Percentiles rank a stretch among this genome's conserved stretches.
These are phyloP conservation scores for Aspergillus sparsus DNA, from an alignment of 495 filamentous ascomycete genomes.

Conservation along the genomic window DNA sequence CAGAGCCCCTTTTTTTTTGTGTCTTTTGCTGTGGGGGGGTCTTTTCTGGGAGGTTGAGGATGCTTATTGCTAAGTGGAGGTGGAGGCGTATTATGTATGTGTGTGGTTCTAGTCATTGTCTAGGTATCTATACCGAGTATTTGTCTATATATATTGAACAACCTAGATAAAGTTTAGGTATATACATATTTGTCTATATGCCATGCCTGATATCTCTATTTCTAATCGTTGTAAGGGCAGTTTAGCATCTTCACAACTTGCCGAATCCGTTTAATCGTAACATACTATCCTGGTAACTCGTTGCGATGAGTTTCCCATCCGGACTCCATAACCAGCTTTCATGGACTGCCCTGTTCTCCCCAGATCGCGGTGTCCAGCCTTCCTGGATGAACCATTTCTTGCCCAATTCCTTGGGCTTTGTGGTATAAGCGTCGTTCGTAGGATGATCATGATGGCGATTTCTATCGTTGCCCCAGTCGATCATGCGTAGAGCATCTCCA, in stretches of 20 bases:
- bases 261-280: conserved; percentile 30
- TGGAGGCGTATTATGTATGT: no score
- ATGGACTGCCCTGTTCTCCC: conserved; percentile 58
- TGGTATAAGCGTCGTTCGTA: no score
- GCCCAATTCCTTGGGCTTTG: conserved; percentile 23
- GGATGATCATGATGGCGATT: not conserved
- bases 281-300: conserved; percentile 65
- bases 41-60: no score
- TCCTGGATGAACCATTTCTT: conserved; percentile 72
- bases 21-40: no score
- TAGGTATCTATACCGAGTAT: no score
- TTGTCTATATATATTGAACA: no score
- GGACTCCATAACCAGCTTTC: conserved; percentile 66
- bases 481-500: conserved; percentile 42
- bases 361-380: conserved; percentile 56
- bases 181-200: not conserved
- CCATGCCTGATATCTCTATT: not conserved
- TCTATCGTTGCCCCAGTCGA: conserved; percentile 33
- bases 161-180: not conserved
- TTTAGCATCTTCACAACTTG: conserved; percentile 29
- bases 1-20: no score
- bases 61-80: no score
- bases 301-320: conserved; percentile 60
- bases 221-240: not conserved
- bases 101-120: no score